phyloP scores from a whole-genome alignment of 257 asterid species.

The Striga asiatica region DNA sequence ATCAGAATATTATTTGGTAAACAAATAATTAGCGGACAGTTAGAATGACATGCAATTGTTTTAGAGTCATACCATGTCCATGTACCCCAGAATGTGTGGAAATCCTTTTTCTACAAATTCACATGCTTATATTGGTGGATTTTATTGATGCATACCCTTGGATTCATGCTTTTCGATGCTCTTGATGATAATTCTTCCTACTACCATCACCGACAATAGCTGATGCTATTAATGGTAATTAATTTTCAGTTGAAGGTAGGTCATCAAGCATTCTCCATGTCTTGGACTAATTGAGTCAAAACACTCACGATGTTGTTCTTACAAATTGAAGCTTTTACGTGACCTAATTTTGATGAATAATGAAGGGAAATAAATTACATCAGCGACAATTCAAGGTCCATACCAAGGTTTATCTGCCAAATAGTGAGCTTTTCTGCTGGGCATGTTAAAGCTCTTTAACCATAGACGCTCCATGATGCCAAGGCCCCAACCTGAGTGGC shows the following conservation, averaged over 20 bases:
- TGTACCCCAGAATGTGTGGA: neutral
- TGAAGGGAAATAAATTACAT: neutral
- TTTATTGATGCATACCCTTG: neutral
- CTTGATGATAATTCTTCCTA: neutral
- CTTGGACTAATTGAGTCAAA: neutral
- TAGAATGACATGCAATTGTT: neutral
- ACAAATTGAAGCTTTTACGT: neutral
- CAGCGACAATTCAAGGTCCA: neutral
- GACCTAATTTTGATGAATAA: neutral
- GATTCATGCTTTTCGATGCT: neutral
- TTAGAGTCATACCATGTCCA: neutral
- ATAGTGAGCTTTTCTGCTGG: neutral
- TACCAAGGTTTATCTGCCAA: neutral
- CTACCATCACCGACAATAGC: neutral
- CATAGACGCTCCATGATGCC: neutral
- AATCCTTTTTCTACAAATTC: neutral
- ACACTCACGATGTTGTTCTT: neutral
- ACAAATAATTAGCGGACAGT: neutral
- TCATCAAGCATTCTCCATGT: neutral
- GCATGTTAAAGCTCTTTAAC: neutral
- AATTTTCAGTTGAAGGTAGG: neutral
- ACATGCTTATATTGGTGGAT: neutral
- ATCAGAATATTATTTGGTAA: constrained; percentile 4
- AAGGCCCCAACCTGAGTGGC: neutral
- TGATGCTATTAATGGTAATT: neutral